These are phyloP conservation scores for Barnettozyma siamensis DNA, from an alignment of 805 yeast species.

Conservation along the genomic window DNA sequence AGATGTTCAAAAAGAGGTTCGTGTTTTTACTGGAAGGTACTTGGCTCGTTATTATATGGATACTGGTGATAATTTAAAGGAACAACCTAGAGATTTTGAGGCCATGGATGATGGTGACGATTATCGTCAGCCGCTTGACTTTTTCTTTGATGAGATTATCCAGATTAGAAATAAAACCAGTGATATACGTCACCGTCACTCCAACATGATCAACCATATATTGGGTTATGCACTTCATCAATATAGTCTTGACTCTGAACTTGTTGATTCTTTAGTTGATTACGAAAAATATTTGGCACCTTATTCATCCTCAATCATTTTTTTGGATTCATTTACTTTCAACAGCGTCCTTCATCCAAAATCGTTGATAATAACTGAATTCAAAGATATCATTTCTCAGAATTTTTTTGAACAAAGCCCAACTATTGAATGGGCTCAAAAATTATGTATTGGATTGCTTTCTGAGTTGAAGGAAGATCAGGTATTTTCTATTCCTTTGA, in stretches of 20 bases:
- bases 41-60: constrained; percentile 18
- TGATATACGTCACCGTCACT: constrained; percentile 21
- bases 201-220: constrained; percentile 32
- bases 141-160: constrained; percentile 25
- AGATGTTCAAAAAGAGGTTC: constrained; percentile 1
- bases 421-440: constrained; percentile 13
- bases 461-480: not conserved
- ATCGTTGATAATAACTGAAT: not conserved
- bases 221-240: constrained; percentile 35
- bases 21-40: constrained; percentile 16
- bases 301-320: constrained; percentile 3
- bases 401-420: not conserved
- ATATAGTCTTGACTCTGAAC: constrained; percentile 14
- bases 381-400: not conserved
- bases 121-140: constrained; percentile 23
- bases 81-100: constrained; percentile 6
- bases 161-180: constrained; percentile 11
- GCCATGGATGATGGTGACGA: constrained; percentile 14
- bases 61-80: constrained; percentile 14
- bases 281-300: constrained; percentile 14
- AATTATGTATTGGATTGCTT: constrained; percentile 10
- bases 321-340: constrained; percentile 16
- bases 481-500: constrained; percentile 4
- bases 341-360: constrained; percentile 7
- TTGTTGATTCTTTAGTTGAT: constrained; percentile 9